phyloP scores from a whole-genome alignment of 352 stramenopile genomes.

The Globisporangium acanthophoron region DNA sequence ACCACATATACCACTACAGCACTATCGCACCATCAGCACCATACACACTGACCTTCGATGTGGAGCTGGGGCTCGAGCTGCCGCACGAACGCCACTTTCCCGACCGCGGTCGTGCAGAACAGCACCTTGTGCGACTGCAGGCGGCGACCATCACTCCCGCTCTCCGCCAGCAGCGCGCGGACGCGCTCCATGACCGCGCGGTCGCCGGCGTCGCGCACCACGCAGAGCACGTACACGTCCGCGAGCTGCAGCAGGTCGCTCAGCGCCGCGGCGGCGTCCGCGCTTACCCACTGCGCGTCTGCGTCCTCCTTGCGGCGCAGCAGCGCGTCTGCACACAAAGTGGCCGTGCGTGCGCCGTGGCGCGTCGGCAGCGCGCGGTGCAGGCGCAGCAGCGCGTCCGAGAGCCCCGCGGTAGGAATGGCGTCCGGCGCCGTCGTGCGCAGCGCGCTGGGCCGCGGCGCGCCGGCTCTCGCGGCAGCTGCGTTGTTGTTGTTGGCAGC shows the following conservation, averaged over 20 bases:
- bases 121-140: conserved; percentile 71
- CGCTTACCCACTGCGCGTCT: conserved; percentile 36
- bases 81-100: conserved; percentile 83
- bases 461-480: neutral
- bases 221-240: conserved; percentile 67
- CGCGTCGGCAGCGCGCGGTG: conserved; percentile 55
- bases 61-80: conserved; percentile 82
- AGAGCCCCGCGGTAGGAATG: conserved; percentile 34
- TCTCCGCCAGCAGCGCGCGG: conserved; percentile 34
- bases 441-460: conserved; percentile 10
- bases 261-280: conserved; percentile 44
- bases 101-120: conserved; percentile 71
- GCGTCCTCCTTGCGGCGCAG: conserved; percentile 22
- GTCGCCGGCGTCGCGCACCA: conserved; percentile 29
- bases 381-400: conserved; percentile 45
- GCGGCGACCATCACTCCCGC: conserved; percentile 19
- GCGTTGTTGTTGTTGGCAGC: neutral
- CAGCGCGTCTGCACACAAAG: conserved; percentile 55
- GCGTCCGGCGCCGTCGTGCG: conserved; percentile 20
- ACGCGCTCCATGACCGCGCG: conserved; percentile 28
- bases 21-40: neutral
- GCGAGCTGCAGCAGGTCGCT: conserved; percentile 49
- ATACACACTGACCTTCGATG: conserved; percentile 56
- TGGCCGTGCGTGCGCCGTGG: conserved; percentile 60
- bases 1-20: neutral